phyloP scores from a whole-genome alignment of 805 yeast genomes.

The Millerozyma miso region DNA sequence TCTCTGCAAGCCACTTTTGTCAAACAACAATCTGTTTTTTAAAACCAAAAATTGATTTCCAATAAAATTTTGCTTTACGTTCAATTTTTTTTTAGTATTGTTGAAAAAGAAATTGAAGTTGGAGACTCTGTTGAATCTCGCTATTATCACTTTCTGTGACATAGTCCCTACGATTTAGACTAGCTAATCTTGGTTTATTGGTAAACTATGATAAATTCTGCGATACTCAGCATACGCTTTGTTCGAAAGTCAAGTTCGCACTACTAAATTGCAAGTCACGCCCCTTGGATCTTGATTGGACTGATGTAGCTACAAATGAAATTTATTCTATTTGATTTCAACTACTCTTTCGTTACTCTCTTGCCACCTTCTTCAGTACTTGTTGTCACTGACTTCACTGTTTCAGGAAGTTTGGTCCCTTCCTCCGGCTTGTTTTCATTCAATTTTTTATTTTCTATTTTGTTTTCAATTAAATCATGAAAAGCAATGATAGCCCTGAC shows the following conservation, averaged over 20 bases:
- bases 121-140: slow-evolving; percentile 19
- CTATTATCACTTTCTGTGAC: slow-evolving; percentile 9
- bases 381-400: slow-evolving; percentile 9
- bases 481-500: slow-evolving; percentile 94
- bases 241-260: background rate
- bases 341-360: background rate
- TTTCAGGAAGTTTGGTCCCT: slow-evolving; percentile 35
- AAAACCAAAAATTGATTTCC: slow-evolving; percentile 23
- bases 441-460: slow-evolving; percentile 69
- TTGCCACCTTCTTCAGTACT: background rate
- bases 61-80: slow-evolving; percentile 30
- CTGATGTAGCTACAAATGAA: background rate
- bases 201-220: too few relatives aligned
- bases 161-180: background rate
- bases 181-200: background rate
- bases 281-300: background rate
- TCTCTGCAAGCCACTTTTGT: slow-evolving; percentile 5
- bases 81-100: slow-evolving; percentile 27
- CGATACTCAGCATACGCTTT: too few relatives aligned
- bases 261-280: background rate
- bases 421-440: slow-evolving; percentile 25
- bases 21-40: slow-evolving; percentile 7
- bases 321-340: background rate
- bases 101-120: slow-evolving; percentile 35
- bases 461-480: slow-evolving; percentile 94